Evolutionary conservation across 2,329 filamentous ascomycete genomes (phyloP).

Genomic region (Amauroascus verrucosus): DNA sequence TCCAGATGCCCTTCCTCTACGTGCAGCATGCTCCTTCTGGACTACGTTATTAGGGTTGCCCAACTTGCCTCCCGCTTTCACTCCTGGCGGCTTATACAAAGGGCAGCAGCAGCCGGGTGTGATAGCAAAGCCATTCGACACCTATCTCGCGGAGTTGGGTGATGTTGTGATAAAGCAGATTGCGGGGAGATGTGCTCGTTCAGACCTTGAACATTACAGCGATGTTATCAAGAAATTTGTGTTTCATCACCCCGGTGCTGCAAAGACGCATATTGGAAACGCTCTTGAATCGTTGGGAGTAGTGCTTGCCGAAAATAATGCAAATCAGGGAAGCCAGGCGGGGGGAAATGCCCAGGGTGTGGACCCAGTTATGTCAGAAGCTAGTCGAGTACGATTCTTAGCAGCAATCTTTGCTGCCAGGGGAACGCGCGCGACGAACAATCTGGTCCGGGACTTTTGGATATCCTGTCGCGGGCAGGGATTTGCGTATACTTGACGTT

Average conservation of each 20-base stretch:
- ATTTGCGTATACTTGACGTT: constrained; percentile 31
- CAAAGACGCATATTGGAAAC: constrained; percentile 29
- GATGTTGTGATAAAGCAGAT: constrained; percentile 33
- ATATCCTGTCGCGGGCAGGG: constrained; percentile 35
- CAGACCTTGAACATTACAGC: constrained; percentile 34
- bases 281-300: constrained; percentile 26
- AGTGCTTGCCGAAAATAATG: background rate
- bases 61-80: constrained; percentile 14
- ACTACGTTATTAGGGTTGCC: constrained; percentile 31
- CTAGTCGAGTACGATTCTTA: constrained; percentile 35
- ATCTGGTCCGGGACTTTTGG: constrained; percentile 36
- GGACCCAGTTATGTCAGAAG: constrained; percentile 21
- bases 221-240: constrained; percentile 34
- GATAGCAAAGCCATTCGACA: constrained; percentile 23
- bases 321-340: constrained; percentile 10
- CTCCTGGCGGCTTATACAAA: background rate
- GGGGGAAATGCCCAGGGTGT: constrained; percentile 5
- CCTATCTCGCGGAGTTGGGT: constrained; percentile 31
- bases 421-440: constrained; percentile 31
- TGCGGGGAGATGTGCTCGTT: constrained; percentile 36
- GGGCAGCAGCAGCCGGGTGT: background rate
- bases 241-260: constrained; percentile 34
- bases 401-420: constrained; percentile 31
- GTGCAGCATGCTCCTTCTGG: constrained; percentile 38
- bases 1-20: constrained; percentile 38